Evolutionary conservation across 345 rosid species (phyloP), one percentile per base, ranked within the genome.

Genomic region (Aquilaria yunnanensis): DNA sequence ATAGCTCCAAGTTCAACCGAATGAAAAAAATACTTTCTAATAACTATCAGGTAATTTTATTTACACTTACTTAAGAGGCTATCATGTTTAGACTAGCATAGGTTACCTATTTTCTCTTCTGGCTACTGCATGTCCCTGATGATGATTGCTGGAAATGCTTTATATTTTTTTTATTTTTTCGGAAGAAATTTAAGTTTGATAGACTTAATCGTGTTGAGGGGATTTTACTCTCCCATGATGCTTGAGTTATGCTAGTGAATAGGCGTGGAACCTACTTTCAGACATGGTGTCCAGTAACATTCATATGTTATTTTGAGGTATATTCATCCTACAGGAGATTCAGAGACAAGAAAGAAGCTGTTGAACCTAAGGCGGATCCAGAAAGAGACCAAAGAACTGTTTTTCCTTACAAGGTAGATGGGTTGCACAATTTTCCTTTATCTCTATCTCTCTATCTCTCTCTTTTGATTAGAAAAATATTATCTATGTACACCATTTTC

Each of bases 361-460:
- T 70, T 61, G 96, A 89, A 74, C 88, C 90, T 65, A 96, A 89
- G 77, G 87, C 84, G 46, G 98, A 92, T 77, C 98, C 98, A 2
- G 98, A 92, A 78, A 89, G 98, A 75, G 98, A 92, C 74, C 98
- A 89, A 72, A 82, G 95, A 80, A 89, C 98, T 10, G 96, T 92
- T 73, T 92, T 92, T 79, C 96, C 95, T 14, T 92, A 92, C 69
- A 95, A 89, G 96, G 98, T 89, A 57, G 23, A 49, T 65, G 47
- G 6, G 64, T 29, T 30, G 47, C 47, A 16, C 51, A 2, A 45
- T 49, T 5, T 57, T 64, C 16, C 47, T 32, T 68, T 49, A 37
- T 61, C 64, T 50, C 52, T 16, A 16, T 23, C 23, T 16, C 23
- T 16, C 23, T 16, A 16, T 16, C 23, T 16, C 23, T 16, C 23